Base-by-base conservation (phyloP, 495 filamentous ascomycete species). In the Podospora australis region DNA sequence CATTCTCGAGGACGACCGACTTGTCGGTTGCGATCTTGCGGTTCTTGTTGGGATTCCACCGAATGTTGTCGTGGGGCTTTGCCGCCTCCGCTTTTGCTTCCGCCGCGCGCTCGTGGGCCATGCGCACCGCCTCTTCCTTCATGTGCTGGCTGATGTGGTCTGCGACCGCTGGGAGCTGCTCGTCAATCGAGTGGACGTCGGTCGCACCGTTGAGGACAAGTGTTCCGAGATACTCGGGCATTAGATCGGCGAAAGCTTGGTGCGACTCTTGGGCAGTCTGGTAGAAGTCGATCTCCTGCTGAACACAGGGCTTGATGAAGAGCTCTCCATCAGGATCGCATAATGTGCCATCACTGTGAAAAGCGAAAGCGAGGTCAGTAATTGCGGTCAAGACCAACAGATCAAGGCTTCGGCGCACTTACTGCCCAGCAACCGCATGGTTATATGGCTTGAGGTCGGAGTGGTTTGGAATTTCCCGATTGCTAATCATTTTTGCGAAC, bases 371-470 rank as follows among this genome's bases (percentile, higher is more conserved):
- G 16, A 25, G 9, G 23, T 26, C 13, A 43, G 40, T 59, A 17
- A 50, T 10, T 20, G 13, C 39, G 28, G 20, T 21, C 19, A 22
- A 28, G 7, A 21, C 19, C n/a, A 55, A 54, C 25, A 39, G 29
- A 36, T 10, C 19, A 36, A 9, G 32, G 25, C 26, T 30, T n/a
- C n/a, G n/a, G 44, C 16, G 38, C 29, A 84, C 90, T 78, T 76
- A 96, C 90, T 98, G 92, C 71, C 92, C 92, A 46, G 92, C 92
- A 42, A 90, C 90, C 41, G 82, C 87, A 68, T 89, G 78, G 58
- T 85, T 81, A 61, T 86, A 95, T 7, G 81, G 78, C 38, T 84
- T 71, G 36, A 89, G 70, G 65, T 85, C 70, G 45, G 70, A 59
- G 32, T 62, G 65, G n/a, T 62, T 69, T 5, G 76, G 76, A 24